These are phyloP conservation scores for Botrytis fragariae DNA, from an alignment of 2,329 filamentous ascomycete species.

Conservation along the genomic window DNA sequence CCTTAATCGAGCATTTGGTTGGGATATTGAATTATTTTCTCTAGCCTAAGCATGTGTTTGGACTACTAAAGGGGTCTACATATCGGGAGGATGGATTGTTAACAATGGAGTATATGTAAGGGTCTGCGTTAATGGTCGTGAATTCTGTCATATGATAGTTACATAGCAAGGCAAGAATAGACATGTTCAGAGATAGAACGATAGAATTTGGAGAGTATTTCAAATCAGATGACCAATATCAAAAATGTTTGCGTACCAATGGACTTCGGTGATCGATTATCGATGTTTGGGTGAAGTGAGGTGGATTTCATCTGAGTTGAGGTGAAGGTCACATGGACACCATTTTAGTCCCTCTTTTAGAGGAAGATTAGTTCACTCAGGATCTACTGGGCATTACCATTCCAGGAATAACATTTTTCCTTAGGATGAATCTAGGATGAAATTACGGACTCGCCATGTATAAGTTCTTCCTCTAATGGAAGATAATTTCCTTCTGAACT, in stretches of 20 bases:
- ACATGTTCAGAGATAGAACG: background rate
- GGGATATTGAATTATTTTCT: background rate
- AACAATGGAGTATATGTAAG: background rate
- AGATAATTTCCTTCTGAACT: background rate
- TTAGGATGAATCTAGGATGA: background rate
- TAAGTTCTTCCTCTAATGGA: background rate
- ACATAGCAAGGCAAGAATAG: background rate
- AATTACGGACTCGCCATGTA: fast-evolving
- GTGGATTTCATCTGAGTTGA: background rate
- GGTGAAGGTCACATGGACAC: background rate
- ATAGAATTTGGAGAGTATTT: background rate
- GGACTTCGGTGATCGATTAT: background rate
- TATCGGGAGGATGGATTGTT: background rate
- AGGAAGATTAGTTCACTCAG: background rate
- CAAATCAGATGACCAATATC: background rate
- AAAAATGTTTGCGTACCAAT: background rate
- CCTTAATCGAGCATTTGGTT: background rate
- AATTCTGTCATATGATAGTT: background rate
- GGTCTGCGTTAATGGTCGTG: background rate
- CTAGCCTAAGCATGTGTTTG: no score
- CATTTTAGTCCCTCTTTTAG: background rate
- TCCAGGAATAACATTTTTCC: no score
- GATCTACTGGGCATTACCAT: background rate
- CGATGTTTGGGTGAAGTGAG: background rate
- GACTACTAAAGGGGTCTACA: background rate